A percentile compares a stretch with the other conserved stretches of the same genome.
Conservation (phyloP, 805 yeast species). For the Metschnikowia kofuensis region DNA sequence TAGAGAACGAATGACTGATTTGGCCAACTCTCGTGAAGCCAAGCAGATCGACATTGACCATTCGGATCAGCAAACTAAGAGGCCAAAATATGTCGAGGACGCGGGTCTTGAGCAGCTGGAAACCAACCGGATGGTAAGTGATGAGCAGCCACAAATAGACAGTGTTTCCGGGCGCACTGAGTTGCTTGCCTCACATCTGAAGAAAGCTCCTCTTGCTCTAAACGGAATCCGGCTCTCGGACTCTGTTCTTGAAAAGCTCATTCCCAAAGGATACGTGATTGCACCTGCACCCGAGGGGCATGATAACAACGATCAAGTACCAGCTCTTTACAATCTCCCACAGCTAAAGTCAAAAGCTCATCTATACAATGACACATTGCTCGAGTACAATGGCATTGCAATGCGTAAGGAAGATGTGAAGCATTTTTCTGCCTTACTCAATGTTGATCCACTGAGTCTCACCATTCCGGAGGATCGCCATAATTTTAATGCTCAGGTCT, state of each 20-base stretch:
- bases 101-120: neutral
- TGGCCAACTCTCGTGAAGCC: neutral
- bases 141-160: neutral
- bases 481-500: conserved; percentile 58
- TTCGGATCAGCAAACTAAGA: conserved; percentile 1
- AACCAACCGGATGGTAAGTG: neutral
- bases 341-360: conserved; percentile 30
- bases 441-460: conserved; percentile 20
- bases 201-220: neutral
- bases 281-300: conserved; percentile 44
- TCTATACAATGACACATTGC: conserved; percentile 18
- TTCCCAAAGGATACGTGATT: conserved; percentile 52
- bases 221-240: conserved; percentile 32
- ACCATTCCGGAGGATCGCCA: conserved; percentile 42
- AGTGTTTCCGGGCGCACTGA: no score
- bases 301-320: conserved; percentile 8
- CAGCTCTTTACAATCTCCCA: conserved; percentile 53
- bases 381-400: conserved; percentile 16
- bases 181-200: neutral
- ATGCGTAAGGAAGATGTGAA: conserved; percentile 64
- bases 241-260: conserved; percentile 43
- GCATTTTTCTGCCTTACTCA: conserved; percentile 59
- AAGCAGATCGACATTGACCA: neutral
- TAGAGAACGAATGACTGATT: conserved; percentile 15
- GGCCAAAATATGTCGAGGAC: neutral